These are phyloP conservation scores for Stachybotrys echinatus DNA, from an alignment of 2,329 filamentous ascomycete genomes.

Conservation along the genomic window DNA sequence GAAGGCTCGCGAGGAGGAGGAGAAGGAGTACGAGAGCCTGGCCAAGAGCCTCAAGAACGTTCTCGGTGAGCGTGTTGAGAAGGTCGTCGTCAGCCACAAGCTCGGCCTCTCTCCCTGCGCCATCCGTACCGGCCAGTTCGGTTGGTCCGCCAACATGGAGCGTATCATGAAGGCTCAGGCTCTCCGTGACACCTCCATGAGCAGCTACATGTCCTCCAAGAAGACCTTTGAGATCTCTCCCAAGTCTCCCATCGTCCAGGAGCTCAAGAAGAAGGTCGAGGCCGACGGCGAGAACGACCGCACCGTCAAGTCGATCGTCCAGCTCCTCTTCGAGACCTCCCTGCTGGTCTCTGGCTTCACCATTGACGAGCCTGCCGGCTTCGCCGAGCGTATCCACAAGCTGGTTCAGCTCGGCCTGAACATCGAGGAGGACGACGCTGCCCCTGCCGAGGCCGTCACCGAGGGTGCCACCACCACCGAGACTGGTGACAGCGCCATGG, in stretches of 20 bases:
- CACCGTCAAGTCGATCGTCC: conserved; percentile 98
- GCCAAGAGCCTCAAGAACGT: conserved; percentile 99
- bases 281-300: conserved; percentile 95
- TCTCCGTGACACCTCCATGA: conserved; percentile 99
- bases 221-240: conserved; percentile 99
- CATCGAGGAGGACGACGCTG: conserved; percentile 86
- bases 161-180: conserved; percentile 99
- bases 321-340: conserved; percentile 97
- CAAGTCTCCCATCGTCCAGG: conserved; percentile 94
- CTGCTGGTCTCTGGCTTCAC: conserved; percentile 98
- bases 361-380: conserved; percentile 96
- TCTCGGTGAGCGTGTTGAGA: conserved; percentile 98
- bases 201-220: conserved; percentile 99
- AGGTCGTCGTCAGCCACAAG: conserved; percentile 99
- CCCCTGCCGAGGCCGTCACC: conserved; percentile 51
- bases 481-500: conserved; percentile 91
- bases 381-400: conserved; percentile 99
- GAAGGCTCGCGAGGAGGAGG: conserved; percentile 86
- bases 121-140: conserved; percentile 99
- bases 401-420: conserved; percentile 96
- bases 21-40: conserved; percentile 95
- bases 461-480: conserved; percentile 55
- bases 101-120: conserved; percentile 89
- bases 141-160: conserved; percentile 99
- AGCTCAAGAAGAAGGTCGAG: conserved; percentile 99